Conservation (phyloP, 805 yeast genomes). For the Metschnikowia drakensbergensis region DNA sequence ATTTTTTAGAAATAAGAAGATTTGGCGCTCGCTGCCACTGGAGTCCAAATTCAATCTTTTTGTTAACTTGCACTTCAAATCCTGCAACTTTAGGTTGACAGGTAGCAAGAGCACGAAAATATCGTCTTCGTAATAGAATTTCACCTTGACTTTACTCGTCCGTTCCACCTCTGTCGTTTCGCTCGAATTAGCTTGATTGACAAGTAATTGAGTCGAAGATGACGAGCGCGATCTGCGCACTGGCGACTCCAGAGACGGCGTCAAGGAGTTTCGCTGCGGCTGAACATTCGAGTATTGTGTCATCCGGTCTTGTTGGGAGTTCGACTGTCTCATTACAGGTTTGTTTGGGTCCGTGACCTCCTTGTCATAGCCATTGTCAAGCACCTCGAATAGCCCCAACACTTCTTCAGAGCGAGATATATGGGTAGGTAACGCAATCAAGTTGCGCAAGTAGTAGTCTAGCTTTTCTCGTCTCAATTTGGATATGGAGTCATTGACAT, state of each 20-base stretch:
- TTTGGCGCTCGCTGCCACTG: constrained; percentile 18
- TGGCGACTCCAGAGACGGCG: constrained; percentile 26
- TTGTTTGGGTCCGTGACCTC: constrained; percentile 34
- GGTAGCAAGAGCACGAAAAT: constrained; percentile 68
- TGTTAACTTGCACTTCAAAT: constrained; percentile 47
- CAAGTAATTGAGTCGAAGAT: constrained; percentile 20
- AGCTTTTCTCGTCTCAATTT: constrained; percentile 53
- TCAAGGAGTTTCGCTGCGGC: constrained; percentile 22
- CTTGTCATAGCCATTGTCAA: constrained; percentile 57
- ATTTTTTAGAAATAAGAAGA: constrained; percentile 37
- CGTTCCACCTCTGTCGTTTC: constrained; percentile 11
- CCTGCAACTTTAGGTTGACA: constrained; percentile 43
- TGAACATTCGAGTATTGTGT: constrained; percentile 47
- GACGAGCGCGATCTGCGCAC: constrained; percentile 21
- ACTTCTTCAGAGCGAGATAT: constrained; percentile 70
- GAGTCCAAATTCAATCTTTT: constrained; percentile 46
- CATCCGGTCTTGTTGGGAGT: constrained; percentile 48
- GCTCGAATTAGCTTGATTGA: neutral
- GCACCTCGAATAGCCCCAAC: constrained; percentile 62
- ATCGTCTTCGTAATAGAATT: constrained; percentile 76
- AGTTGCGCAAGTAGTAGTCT: constrained; percentile 49
- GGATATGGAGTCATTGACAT: constrained; percentile 71
- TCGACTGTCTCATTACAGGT: constrained; percentile 37
- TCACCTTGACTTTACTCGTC: constrained; percentile 51
- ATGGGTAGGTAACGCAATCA: constrained; percentile 70